Conservation (phyloP, 2,329 filamentous ascomycete genomes). For the Alternaria burnsii region DNA sequence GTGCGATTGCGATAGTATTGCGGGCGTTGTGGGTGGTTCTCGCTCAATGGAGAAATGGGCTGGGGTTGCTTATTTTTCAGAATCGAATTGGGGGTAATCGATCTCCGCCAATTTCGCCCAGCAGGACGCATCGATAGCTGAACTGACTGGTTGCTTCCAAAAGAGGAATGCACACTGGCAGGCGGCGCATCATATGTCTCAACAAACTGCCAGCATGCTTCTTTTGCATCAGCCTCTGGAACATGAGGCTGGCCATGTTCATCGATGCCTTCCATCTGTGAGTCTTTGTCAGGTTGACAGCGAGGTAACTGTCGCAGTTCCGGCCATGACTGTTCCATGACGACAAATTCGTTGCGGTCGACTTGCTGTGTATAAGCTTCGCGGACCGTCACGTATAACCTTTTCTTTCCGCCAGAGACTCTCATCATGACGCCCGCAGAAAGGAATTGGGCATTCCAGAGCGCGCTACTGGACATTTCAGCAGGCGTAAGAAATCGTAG, state of each 20-base stretch:
- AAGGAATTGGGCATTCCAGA: constrained; percentile 77
- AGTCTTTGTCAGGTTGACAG: constrained; percentile 58
- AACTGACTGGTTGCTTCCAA: constrained; percentile 48
- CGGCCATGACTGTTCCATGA: constrained; percentile 64
- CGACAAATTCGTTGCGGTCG: constrained; percentile 33
- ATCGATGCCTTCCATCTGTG: constrained; percentile 43
- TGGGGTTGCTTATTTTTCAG: constrained; percentile 41
- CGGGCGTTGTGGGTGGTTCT: constrained; percentile 40
- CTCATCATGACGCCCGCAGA: constrained; percentile 77
- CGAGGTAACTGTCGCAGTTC: constrained; percentile 70
- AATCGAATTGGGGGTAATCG: constrained; percentile 46
- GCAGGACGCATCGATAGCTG: constrained; percentile 47
- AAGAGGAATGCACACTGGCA: constrained; percentile 57
- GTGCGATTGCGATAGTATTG: constrained; percentile 37
- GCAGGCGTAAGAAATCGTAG: constrained; percentile 74
- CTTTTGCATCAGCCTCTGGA: constrained; percentile 68
- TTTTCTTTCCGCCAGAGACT: constrained; percentile 65
- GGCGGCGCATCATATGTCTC: constrained; percentile 68
- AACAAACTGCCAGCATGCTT: constrained; percentile 74
- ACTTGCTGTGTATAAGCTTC: constrained; percentile 76
- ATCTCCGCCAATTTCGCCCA: constrained; percentile 45
- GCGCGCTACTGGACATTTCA: constrained; percentile 76
- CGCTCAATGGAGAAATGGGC: constrained; percentile 49
- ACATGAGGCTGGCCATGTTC: constrained; percentile 55
- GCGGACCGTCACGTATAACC: constrained; percentile 78